Base-by-base conservation (phyloP, 1,284 basidiomycete species). In the Filobasidium uniguttulatum region DNA sequence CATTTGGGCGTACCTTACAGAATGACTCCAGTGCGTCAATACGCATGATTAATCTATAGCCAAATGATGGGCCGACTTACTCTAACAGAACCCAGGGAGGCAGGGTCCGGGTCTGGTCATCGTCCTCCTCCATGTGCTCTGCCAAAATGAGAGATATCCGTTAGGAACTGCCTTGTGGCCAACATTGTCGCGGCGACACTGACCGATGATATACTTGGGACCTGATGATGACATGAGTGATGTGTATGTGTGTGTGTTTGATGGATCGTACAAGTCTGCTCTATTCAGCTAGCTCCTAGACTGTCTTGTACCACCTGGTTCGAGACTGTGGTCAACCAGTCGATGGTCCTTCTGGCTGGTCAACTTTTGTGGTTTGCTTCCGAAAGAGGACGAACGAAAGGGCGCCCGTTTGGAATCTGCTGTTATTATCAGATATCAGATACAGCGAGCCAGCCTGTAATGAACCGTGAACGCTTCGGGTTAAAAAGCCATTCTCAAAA, bases 121-220 rank as follows among this genome's bases (percentile, higher is more conserved):
- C 89, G 64, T 93, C 89, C 52, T 89, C 83, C 64, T 96, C 90
- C 88, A 93, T 91, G 64, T 94, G 89, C 61, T 94, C 89, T 90
- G 59, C 4, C 28, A 1, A 17, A 37, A 50, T 22, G 12, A 33
- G 6, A 12, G 4, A 23, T 12, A 37, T 31, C 28, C 19, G 23
- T 12, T 40, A 22, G 10, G 37, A 8, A 15, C 38, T 3, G 7
- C n/a, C 22, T 17, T 12, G 2, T 34, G 6, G 23, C 10, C n/a
- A n/a, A 15, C 25, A 15, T 14, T n/a, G 20, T 28, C 31, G 9
- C 19, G 48, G 19, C 28, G 19, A 14, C 12, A 44, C 64, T 37
- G 29, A 67, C 65, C 66, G 37, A 69, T 69, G 28, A 65, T 62
- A 57, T 68, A 69, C 47, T 62, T 61, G 4, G 40, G 40, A 3